phyloP scores from a whole-genome alignment of 768 basidiomycete species.

The Kwoniella sp. region DNA sequence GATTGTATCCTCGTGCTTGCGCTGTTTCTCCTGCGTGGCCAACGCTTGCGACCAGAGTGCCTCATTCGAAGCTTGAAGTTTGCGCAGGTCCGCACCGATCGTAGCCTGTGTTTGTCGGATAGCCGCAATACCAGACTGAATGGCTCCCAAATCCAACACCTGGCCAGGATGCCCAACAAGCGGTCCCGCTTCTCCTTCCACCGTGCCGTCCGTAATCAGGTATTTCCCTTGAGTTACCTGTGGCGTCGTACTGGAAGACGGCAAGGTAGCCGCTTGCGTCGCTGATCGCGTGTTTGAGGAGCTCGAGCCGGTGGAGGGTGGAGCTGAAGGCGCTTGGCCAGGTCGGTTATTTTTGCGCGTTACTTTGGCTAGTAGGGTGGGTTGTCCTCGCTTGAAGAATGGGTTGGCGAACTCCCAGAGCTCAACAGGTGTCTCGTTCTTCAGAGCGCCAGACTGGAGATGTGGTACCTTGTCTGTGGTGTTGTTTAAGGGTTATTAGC shows the following conservation, averaged over 20 bases:
- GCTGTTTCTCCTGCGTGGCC: conserved; percentile 73
- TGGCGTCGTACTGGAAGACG: background rate
- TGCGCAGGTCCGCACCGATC: conserved; percentile 85
- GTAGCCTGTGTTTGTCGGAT: conserved; percentile 90
- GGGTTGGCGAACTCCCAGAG: conserved; percentile 81
- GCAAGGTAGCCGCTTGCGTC: background rate
- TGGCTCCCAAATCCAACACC: conserved; percentile 70
- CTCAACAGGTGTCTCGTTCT: conserved; percentile 66
- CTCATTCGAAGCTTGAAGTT: conserved; percentile 83
- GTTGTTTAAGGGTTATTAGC: background rate
- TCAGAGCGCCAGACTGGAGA: conserved; percentile 89
- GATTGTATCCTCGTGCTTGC: conserved; percentile 94
- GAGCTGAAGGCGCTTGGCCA: conserved; percentile 27
- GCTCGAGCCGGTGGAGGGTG: conserved; percentile 23
- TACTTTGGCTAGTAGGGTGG: conserved; percentile 82
- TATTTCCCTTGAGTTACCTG: conserved; percentile 11
- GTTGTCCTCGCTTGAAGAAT: conserved; percentile 84
- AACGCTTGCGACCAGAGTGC: conserved; percentile 91
- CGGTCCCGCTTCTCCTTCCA: conserved; percentile 39
- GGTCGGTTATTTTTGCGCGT: conserved; percentile 72
- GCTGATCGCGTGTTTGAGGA: conserved; percentile 22
- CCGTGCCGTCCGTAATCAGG: conserved; percentile 49
- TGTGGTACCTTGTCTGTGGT: conserved; percentile 67
- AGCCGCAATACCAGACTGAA: conserved; percentile 77
- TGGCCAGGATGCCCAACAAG: conserved; percentile 38